Base-by-base conservation (phyloP, 495 filamentous ascomycete genomes). In the Trichoderma gamsii region DNA sequence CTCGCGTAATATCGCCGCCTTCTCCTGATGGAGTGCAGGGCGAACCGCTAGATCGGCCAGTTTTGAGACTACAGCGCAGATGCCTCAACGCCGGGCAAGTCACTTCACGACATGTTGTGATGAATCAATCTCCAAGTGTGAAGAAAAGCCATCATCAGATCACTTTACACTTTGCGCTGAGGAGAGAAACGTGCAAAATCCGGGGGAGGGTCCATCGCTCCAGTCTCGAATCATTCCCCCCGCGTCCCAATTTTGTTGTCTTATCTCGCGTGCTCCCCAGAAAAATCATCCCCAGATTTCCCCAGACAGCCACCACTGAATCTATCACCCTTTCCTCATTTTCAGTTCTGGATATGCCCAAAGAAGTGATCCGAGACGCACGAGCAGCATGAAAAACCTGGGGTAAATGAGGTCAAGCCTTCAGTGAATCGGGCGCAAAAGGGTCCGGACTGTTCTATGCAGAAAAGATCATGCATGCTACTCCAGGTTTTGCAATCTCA, bases 231-330 rank as follows among this genome's bases (percentile, higher is more conserved):
- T 23, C 49, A 21, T 52, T 52, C 8, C 25, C 49, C 49, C 49
- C 49, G 49, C 49, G 49, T 52, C 49, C 49, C n/a, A 21, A 21
- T 32, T 61, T 21, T 23, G 25, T 61, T 32, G 21, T 25, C 52
- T 61, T 25, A 32, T 61, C 56, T 61, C 56, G 56, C 56, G 56
- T 61, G 56, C 56, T 61, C 56, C 27, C 56, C 56, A 29, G 56
- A 13, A 32, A 32, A 32, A 13, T 38, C 35, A 38, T 13, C 56
- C 56, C 56, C 56, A 61, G 56, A 32, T 32, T 61, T 61, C 56
- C 27, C 56, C 56, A 61, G 56, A 32, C 56, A 32, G 9, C 8
- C 56, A 61, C 9, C 56, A 15, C 27, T 32, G 56, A 61, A 61
- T 23, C 56, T 61, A 29, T 61, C 12, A 27, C 27, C n/a, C 21